phyloP scores from a whole-genome alignment of 2,329 filamentous ascomycete genomes.

The Arthrocladium fulminans region DNA sequence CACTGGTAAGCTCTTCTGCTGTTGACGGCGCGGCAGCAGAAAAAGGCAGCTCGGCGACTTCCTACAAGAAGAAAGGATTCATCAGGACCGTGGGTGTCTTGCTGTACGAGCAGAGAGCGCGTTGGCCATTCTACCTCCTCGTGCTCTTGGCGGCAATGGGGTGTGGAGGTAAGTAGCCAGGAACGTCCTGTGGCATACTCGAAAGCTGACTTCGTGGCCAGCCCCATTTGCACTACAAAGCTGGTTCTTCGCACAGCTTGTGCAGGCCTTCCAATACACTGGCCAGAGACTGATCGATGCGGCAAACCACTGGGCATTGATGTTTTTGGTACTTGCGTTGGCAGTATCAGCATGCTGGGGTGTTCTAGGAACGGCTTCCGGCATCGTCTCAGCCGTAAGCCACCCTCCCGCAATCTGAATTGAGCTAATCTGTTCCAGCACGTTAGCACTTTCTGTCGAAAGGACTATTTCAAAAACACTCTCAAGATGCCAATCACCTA shows the following conservation, averaged over 20 bases:
- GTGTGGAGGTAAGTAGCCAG: conserved; percentile 26
- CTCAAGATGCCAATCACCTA: conserved; percentile 36
- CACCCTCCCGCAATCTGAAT: conserved; percentile 24
- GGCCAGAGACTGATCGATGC: conserved; percentile 31
- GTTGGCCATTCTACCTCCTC: conserved; percentile 26
- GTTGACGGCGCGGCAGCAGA: conserved; percentile 9
- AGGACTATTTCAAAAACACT: conserved; percentile 40
- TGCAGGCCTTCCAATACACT: conserved; percentile 40
- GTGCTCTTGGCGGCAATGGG: conserved; percentile 24
- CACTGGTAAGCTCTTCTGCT: conserved; percentile 13
- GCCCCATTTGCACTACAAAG: conserved; percentile 43
- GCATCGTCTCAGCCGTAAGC: conserved; percentile 31
- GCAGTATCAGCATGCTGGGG: conserved; percentile 39
- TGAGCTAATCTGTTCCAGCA: conserved; percentile 23
- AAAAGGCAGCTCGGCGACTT: not conserved
- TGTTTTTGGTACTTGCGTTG: conserved; percentile 49
- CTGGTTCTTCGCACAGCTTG: conserved; percentile 41
- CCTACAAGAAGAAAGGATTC: conserved; percentile 19
- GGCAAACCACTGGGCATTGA: conserved; percentile 46
- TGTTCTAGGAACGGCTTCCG: conserved; percentile 38
- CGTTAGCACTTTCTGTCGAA: conserved; percentile 31
- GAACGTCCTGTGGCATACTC: not conserved
- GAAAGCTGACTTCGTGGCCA: conserved; percentile 16
- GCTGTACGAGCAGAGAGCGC: conserved; percentile 27
- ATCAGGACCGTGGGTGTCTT: conserved; percentile 25